A percentile compares a stretch with the other conserved stretches of the same genome.
Conservation (phyloP, 345 rosid species). For the Noccaea caerulescens region DNA sequence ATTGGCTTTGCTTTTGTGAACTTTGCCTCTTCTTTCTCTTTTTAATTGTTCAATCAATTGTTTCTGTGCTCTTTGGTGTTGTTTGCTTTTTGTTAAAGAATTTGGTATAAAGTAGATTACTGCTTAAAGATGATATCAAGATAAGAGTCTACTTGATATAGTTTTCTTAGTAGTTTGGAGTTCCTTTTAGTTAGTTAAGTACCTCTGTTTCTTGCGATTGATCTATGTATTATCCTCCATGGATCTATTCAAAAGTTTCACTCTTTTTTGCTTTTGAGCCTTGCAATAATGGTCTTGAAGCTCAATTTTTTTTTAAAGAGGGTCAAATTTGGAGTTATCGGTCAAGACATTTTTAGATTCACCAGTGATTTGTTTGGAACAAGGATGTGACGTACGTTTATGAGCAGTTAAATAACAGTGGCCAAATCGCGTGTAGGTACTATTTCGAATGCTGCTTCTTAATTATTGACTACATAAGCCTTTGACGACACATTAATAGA, state of each 20-base stretch:
- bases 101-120: constrained; percentile 36
- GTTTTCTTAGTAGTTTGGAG: constrained; percentile 34
- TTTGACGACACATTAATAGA: constrained; percentile 16
- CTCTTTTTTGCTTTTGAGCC: constrained; percentile 1
- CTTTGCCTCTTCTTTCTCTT: constrained; percentile 20
- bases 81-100: constrained; percentile 43
- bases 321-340: background rate
- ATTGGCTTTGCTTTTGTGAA: constrained; percentile 40
- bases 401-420: background rate
- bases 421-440: background rate
- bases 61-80: constrained; percentile 31
- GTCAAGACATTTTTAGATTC: constrained; percentile 7
- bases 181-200: constrained; percentile 10
- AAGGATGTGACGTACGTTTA: background rate
- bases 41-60: constrained; percentile 39
- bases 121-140: constrained; percentile 28
- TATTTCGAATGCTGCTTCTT: background rate
- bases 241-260: background rate
- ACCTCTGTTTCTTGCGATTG: constrained; percentile 7
- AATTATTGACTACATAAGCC: constrained; percentile 17
- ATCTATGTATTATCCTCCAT: background rate
- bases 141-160: constrained; percentile 9
- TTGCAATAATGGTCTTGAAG: background rate
- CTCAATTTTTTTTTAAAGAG: background rate
- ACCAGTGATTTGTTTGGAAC: background rate